Base-by-base conservation (phyloP, 2,329 filamentous ascomycete species). In the Colletotrichum gigasporum region DNA sequence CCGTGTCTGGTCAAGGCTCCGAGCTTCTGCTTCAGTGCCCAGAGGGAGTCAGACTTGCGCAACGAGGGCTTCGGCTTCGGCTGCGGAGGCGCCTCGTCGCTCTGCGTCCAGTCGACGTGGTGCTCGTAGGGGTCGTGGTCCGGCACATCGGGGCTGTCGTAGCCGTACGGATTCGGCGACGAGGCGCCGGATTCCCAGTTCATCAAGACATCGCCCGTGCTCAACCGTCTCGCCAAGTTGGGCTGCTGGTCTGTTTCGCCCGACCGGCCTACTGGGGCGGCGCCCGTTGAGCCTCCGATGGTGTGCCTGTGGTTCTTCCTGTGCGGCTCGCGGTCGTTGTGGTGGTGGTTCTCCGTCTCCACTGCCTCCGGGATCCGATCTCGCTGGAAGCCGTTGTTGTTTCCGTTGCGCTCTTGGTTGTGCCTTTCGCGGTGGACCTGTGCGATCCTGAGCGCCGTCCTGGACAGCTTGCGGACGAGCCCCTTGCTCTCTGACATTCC, bases 51-150 rank as follows among this genome's bases (percentile, higher is more conserved):
- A 37, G 76, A 76, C 69, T 79, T 84, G 45, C 76, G 73, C 52
- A 84, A 70, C 67, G 78, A 58, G 58, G 76, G 72, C 45, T 61
- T 65, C 37, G 59, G 47, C 42, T 68, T 65, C 34, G 54, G 47
- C 68, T 67, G 69, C 66, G 69, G 65, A 63, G 66, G 50, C 14
- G 69, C 51, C 72, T 87, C 83, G 66, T 88, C 86, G 69, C 80
- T 83, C 71, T 89, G 86, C 28, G 84, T 83, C 87, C 87, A 89
- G 72, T 89, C 85, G 58, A 83, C 82, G 30, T 81, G 77, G 68
- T 80, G 78, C 57, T 80, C 75, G 28, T 78, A 66, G 12, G 70
- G 54, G 3, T 70, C 44, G 65, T 65, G 66, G 4, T 63, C 65
- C 22, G 67, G 61, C 61, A 72, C 63, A 7, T 74, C 71, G 12